These are phyloP conservation scores for Penicillium canariense DNA, from an alignment of 495 filamentous ascomycete genomes.

Conservation along the genomic window DNA sequence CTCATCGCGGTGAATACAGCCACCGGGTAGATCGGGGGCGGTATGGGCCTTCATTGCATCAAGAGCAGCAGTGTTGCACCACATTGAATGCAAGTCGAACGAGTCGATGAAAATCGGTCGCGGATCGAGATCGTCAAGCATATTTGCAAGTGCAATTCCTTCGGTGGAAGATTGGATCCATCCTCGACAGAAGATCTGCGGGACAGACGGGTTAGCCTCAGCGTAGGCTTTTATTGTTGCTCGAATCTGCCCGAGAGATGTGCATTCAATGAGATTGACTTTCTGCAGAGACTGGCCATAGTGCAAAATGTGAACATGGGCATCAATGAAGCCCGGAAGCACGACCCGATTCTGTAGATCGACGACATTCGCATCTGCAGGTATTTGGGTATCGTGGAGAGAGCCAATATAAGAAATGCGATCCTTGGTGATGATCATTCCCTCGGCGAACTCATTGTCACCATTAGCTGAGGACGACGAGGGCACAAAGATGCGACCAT, in stretches of 20 bases:
- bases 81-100: slow-evolving; percentile 62
- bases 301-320: slow-evolving; percentile 61
- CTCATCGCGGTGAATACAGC: slow-evolving; percentile 53
- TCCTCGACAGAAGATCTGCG: slow-evolving; percentile 54
- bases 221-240: slow-evolving; percentile 50
- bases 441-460: slow-evolving; percentile 35
- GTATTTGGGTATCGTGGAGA: slow-evolving; percentile 29
- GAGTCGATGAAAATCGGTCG: slow-evolving; percentile 60
- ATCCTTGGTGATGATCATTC: slow-evolving; percentile 39
- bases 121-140: slow-evolving; percentile 52
- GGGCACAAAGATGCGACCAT: slow-evolving; percentile 43
- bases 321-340: slow-evolving; percentile 64
- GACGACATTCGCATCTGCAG: slow-evolving; percentile 28
- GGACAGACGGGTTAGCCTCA: slow-evolving; percentile 41
- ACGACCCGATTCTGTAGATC: slow-evolving; percentile 51
- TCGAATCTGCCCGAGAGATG: slow-evolving; percentile 53
- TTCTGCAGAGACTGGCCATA: slow-evolving; percentile 59
- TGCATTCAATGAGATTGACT: slow-evolving; percentile 52
- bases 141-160: slow-evolving; percentile 47
- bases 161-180: slow-evolving; percentile 62
- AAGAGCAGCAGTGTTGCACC: slow-evolving; percentile 57
- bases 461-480: slow-evolving; percentile 19
- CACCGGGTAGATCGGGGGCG: slow-evolving; percentile 53
- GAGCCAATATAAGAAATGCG: slow-evolving; percentile 39
- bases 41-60: slow-evolving; percentile 48